A percentile compares a stretch with the other conserved stretches of the same genome.
phyloP scores from a whole-genome alignment of 352 stramenopile species.

The Blastocystis hominis region DNA sequence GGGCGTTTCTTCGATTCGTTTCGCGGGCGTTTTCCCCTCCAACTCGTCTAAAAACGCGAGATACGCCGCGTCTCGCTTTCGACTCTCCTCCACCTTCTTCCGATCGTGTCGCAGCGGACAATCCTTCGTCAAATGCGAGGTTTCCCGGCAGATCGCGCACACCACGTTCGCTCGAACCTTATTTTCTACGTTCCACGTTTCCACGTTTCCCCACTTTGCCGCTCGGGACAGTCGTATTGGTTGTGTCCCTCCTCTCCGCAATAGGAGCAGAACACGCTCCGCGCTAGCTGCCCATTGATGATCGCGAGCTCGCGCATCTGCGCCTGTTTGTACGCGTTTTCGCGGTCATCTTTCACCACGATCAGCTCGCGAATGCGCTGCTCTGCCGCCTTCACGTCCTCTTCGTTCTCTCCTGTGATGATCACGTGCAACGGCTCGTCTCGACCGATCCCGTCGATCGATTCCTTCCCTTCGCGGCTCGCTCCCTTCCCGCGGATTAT shows the following conservation, averaged over 20 bases:
- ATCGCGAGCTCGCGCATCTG: slow-evolving; percentile 92
- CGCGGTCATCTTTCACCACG: slow-evolving; percentile 72
- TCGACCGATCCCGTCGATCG: slow-evolving; percentile 70
- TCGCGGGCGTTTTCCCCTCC: neutral
- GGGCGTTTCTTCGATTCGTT: neutral
- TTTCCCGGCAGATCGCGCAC: slow-evolving; percentile 76
- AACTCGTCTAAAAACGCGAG: slow-evolving; percentile 40
- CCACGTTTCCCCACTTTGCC: slow-evolving; percentile 68
- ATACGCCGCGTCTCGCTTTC: slow-evolving; percentile 34
- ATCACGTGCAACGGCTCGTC: slow-evolving; percentile 89
- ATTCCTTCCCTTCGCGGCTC: slow-evolving; percentile 73
- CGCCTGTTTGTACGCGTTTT: slow-evolving; percentile 88
- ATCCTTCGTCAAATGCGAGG: slow-evolving; percentile 74
- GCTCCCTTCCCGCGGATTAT: slow-evolving; percentile 84
- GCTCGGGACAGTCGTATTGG: slow-evolving; percentile 76
- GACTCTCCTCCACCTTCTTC: slow-evolving; percentile 60
- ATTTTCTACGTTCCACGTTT: slow-evolving; percentile 60
- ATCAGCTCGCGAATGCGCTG: slow-evolving; percentile 78
- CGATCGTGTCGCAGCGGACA: slow-evolving; percentile 69
- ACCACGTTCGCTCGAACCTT: slow-evolving; percentile 72
- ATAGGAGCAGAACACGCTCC: slow-evolving; percentile 74
- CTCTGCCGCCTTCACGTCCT: slow-evolving; percentile 72
- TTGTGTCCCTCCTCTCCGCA: slow-evolving; percentile 77
- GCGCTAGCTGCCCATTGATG: slow-evolving; percentile 83
- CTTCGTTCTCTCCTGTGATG: slow-evolving; percentile 79